Evolutionary conservation across 2,329 filamentous ascomycete genomes (phyloP).

Genomic region (Xylariaceae sp.): DNA sequence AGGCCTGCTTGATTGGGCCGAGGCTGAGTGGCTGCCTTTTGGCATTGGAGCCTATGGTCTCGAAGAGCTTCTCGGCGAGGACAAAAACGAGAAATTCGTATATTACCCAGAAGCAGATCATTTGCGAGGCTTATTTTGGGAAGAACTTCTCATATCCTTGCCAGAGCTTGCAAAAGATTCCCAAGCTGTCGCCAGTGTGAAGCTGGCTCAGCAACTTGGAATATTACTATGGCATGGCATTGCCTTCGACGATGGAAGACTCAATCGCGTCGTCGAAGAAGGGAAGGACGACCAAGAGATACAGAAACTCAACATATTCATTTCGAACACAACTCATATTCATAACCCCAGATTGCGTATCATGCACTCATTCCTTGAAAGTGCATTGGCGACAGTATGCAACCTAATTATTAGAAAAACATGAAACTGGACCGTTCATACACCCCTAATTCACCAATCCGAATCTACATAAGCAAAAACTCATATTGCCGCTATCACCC

Average conservation of each 20-base stretch:
- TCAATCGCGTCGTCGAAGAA: constrained; percentile 54
- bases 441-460: too few relatives aligned
- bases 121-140: constrained; percentile 51
- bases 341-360: neutral
- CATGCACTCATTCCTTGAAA: constrained; percentile 6
- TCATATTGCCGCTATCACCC: too few relatives aligned
- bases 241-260: constrained; percentile 57
- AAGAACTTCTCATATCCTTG: constrained; percentile 31
- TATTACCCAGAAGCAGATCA: constrained; percentile 42
- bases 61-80: constrained; percentile 54
- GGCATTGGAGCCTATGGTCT: constrained; percentile 58
- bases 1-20: constrained; percentile 62
- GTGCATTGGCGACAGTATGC: constrained; percentile 14
- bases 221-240: constrained; percentile 61
- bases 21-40: constrained; percentile 58
- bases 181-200: constrained; percentile 30
- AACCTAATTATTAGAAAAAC: constrained; percentile 12
- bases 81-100: constrained; percentile 33
- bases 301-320: constrained; percentile 41
- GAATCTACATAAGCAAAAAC: too few relatives aligned
- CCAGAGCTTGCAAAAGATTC: constrained; percentile 30
- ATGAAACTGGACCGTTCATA: neutral
- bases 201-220: constrained; percentile 46
- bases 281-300: constrained; percentile 50
- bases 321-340: constrained; percentile 15